These are phyloP conservation scores for Lachancea dasiensis DNA, from an alignment of 805 yeast species.

Conservation along the genomic window DNA sequence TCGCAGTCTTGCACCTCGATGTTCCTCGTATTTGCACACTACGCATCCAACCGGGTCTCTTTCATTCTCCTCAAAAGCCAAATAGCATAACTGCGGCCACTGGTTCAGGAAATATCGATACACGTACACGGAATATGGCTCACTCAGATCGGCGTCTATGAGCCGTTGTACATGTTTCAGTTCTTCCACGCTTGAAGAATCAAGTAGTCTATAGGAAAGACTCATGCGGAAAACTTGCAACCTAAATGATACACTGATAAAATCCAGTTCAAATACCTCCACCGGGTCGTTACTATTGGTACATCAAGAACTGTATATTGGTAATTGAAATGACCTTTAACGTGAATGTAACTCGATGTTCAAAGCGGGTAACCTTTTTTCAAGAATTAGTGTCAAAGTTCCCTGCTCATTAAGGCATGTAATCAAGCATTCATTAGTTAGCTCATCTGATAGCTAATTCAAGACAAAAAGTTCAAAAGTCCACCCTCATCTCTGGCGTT, in stretches of 20 bases:
- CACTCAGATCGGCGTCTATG: constrained; percentile 72
- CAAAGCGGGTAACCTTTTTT: no score
- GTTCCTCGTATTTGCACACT: constrained; percentile 74
- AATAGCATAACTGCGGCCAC: constrained; percentile 81
- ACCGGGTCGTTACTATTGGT: no score
- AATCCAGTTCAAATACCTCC: no score
- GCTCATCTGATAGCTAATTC: no score
- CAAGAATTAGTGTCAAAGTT: no score
- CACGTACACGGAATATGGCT: constrained; percentile 91
- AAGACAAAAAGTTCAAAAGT: no score
- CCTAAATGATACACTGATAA: neutral
- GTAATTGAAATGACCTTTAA: no score
- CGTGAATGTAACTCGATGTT: no score
- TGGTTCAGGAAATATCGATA: constrained; percentile 82
- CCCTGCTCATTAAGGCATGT: no score
- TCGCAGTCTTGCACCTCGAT: constrained; percentile 58
- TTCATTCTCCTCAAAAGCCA: constrained; percentile 43
- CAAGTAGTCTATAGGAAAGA: constrained; percentile 20
- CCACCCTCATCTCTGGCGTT: no score
- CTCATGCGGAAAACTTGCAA: neutral
- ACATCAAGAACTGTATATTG: no score
- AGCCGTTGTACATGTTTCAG: constrained; percentile 48
- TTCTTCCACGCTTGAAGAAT: constrained; percentile 29
- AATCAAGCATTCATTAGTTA: no score
- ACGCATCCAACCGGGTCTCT: constrained; percentile 66